Percentiles rank a stretch among this genome's conserved stretches.
These are phyloP conservation scores for Dioscorea zingiberensis DNA, from an alignment of 106 monocot species.

Conservation along the genomic window DNA sequence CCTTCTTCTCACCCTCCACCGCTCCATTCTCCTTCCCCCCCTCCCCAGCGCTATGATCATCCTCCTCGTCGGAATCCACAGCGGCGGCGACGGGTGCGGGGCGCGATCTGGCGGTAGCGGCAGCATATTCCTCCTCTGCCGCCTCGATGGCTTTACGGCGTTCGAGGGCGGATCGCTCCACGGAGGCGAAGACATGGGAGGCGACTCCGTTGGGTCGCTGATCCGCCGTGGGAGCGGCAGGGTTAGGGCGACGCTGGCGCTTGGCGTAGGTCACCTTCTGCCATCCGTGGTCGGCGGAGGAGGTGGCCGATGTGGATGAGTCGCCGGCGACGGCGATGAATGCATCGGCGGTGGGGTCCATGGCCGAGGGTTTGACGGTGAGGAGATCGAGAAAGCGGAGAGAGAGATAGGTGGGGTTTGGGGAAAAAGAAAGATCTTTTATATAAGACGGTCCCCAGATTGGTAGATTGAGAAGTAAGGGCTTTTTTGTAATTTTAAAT, in stretches of 20 bases:
- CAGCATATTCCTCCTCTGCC: constrained; percentile 4
- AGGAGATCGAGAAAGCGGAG: not conserved
- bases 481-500: not conserved
- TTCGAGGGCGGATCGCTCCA: constrained; percentile 69
- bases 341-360: not conserved
- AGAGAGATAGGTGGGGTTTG: not conserved
- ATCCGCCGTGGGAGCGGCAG: constrained; percentile 1
- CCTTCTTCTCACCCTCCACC: constrained; percentile 40
- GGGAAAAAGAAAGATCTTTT: not conserved
- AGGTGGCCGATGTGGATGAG: not conserved
- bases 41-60: constrained; percentile 34
- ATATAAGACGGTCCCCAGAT: not conserved
- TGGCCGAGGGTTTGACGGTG: not conserved
- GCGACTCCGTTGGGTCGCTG: not conserved
- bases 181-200: constrained; percentile 65
- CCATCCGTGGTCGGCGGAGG: constrained; percentile 66
- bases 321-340: constrained; percentile 9
- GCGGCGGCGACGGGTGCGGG: not conserved
- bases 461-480: too few species aligned
- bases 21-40: constrained; percentile 19
- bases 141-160: constrained; percentile 59
- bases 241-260: constrained; percentile 38
- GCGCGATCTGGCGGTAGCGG: constrained; percentile 6
- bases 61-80: constrained; percentile 34
- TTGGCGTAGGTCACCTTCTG: constrained; percentile 90